Evolutionary conservation across 2,329 filamentous ascomycete species (phyloP), one percentile per base, ranked within the genome.

Genomic region (Pyrenophora graminea): DNA sequence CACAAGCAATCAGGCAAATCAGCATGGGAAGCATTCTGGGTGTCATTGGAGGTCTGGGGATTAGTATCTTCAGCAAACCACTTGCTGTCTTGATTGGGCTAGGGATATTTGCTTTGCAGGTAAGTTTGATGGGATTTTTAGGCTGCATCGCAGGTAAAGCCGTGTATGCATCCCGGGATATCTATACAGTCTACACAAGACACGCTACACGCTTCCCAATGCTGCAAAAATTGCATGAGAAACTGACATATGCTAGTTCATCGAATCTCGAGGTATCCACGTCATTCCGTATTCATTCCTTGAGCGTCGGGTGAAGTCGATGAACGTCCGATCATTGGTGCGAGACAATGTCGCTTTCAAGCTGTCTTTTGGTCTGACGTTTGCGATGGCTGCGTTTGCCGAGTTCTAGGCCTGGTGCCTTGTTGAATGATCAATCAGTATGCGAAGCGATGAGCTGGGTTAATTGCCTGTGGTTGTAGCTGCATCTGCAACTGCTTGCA

Each of bases 1-100:
- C 74, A 1, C 58, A 63, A 10, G 73, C 74, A 2, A 63, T 79
- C 21, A 67, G 74, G 43, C 78, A 81, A 59, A 62, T 80, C 39
- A 78, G 74, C 44, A 61, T 74, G 46, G 79, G 79, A 4, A 79
- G 76, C 51, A 76, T 80, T 53, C 56, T 77, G 25, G 78, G 68
- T 3, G 60, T 72, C 27, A 37, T 73, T 8, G 74, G 80, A 3
- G 88, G 88, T 1, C 63, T 92, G 27, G 74, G 86, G 0, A 79
- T 91, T 21, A 85, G 85, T 51, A 76, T 87, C 13, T 90, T 92
- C 70, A 90, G 87, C 7, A 84, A 84, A 66, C 84, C 86, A 1
- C 75, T 92, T 40, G 86, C 87, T 1, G 64, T 91, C 13, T 69
- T 92, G 17, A 74, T 88, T 17, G 88, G 88, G 0, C 65, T 90